A percentile compares a stretch with the other conserved stretches of the same genome.
phyloP scores from a whole-genome alignment of 768 basidiomycete genomes.

The Auricularia heimuer region DNA sequence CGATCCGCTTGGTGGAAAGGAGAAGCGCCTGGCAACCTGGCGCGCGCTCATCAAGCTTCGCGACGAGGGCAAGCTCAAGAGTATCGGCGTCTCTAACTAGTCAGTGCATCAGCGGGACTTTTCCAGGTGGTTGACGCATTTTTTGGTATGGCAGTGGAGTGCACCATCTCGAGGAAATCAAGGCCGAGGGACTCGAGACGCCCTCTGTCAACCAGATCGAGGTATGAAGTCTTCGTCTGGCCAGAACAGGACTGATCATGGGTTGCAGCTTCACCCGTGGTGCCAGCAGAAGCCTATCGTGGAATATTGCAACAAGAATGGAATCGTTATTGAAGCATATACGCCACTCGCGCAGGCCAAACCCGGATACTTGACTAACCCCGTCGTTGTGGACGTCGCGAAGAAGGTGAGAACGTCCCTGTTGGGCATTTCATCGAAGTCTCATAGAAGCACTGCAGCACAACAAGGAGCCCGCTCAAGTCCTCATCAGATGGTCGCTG shows the following conservation, averaged over 20 bases:
- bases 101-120: neutral
- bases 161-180: conserved; percentile 14
- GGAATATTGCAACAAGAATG: conserved; percentile 25
- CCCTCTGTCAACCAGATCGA: conserved; percentile 20
- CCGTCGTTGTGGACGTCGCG: conserved; percentile 13
- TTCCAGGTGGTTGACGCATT: neutral
- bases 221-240: conserved; percentile 6
- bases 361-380: conserved; percentile 14
- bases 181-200: conserved; percentile 10
- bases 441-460: conserved; percentile 9
- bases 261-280: conserved; percentile 20
- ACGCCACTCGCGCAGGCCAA: conserved; percentile 22
- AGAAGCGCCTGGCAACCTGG: conserved; percentile 19
- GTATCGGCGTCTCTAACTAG: conserved; percentile 20
- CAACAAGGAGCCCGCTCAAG: conserved; percentile 27
- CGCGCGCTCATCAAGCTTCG: conserved; percentile 13
- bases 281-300: conserved; percentile 30
- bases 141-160: conserved; percentile 10
- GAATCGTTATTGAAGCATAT: conserved; percentile 31
- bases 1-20: conserved; percentile 17
- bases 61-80: conserved; percentile 14
- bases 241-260: neutral
- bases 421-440: neutral
- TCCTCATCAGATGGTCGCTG: conserved; percentile 35
- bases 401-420: conserved; percentile 13